phyloP scores from a whole-genome alignment of 768 basidiomycete species.

The Termitomyces sp. region DNA sequence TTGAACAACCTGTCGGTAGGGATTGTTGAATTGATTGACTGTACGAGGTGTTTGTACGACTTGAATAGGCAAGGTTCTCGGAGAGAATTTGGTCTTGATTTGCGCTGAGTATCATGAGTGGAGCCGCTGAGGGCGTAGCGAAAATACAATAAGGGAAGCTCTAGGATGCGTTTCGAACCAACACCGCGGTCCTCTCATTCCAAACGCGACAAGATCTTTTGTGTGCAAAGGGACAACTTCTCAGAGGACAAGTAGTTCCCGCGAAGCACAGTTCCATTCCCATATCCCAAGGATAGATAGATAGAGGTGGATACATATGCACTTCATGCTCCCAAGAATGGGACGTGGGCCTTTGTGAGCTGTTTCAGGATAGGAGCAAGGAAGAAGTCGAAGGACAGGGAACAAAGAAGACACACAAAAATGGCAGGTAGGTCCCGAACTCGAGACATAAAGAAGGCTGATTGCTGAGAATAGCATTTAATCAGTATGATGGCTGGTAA shows the following conservation, averaged over 20 bases:
- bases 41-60: not conserved
- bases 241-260: not conserved
- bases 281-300: not conserved
- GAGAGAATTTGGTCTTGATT: not conserved
- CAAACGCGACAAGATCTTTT: not conserved
- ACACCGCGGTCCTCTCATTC: not conserved
- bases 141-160: not conserved
- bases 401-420: conserved; percentile 1
- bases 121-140: not conserved
- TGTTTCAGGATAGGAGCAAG: conserved; percentile 3
- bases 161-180: not conserved
- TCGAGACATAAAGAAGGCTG: conserved; percentile 4
- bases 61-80: not conserved
- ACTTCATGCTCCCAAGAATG: not conserved
- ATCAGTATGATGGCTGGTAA: conserved; percentile 12
- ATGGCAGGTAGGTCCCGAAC: conserved; percentile 6
- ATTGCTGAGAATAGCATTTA: conserved; percentile 6
- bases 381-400: not conserved
- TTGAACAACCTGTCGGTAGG: not conserved
- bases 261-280: conserved; percentile 1
- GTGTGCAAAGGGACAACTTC: not conserved
- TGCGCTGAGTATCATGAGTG: not conserved
- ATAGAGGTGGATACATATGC: not conserved
- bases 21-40: not conserved
- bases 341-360: not conserved